These are phyloP conservation scores for Tetracladium marchalianum DNA, from an alignment of 495 filamentous ascomycete species.

Conservation along the genomic window DNA sequence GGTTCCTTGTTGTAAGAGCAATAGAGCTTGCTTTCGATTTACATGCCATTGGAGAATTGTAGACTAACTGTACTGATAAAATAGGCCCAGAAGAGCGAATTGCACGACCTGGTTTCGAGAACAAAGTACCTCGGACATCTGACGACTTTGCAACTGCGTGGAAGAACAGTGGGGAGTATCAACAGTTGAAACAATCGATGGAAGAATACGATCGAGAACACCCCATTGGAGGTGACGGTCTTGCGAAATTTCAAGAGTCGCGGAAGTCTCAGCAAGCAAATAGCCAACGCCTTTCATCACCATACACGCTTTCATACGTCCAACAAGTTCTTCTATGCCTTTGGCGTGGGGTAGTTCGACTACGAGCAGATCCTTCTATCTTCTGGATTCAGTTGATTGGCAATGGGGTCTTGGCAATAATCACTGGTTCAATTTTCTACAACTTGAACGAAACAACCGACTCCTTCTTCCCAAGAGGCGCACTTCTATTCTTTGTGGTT, in stretches of 20 bases:
- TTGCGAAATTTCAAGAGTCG: slow-evolving; percentile 55
- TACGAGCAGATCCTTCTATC: slow-evolving; percentile 60
- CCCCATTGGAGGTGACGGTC: slow-evolving; percentile 51
- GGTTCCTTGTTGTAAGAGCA: too few relatives aligned
- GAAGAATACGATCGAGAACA: slow-evolving; percentile 23
- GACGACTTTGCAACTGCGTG: slow-evolving; percentile 51
- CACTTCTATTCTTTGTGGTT: slow-evolving; percentile 75
- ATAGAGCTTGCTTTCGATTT: too few relatives aligned
- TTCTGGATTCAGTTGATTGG: slow-evolving; percentile 58
- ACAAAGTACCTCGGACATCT: slow-evolving; percentile 55
- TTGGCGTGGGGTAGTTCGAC: slow-evolving; percentile 56
- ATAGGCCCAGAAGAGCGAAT: slow-evolving; percentile 32
- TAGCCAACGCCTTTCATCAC: slow-evolving; percentile 44
- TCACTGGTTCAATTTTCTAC: slow-evolving; percentile 47
- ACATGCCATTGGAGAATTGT: too few relatives aligned
- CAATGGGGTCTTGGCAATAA: slow-evolving; percentile 61
- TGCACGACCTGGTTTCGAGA: slow-evolving; percentile 52
- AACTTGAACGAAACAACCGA: slow-evolving; percentile 33
- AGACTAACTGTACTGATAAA: too few relatives aligned
- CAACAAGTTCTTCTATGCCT: slow-evolving; percentile 66
- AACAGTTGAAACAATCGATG: too few relatives aligned
- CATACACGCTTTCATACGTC: slow-evolving; percentile 61
- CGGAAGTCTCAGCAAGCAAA: slow-evolving; percentile 56
- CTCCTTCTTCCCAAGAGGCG: slow-evolving; percentile 68
- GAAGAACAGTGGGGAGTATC: neutral